Conservation (phyloP, 495 filamentous ascomycete genomes). For the Tuber aestivum region DNA sequence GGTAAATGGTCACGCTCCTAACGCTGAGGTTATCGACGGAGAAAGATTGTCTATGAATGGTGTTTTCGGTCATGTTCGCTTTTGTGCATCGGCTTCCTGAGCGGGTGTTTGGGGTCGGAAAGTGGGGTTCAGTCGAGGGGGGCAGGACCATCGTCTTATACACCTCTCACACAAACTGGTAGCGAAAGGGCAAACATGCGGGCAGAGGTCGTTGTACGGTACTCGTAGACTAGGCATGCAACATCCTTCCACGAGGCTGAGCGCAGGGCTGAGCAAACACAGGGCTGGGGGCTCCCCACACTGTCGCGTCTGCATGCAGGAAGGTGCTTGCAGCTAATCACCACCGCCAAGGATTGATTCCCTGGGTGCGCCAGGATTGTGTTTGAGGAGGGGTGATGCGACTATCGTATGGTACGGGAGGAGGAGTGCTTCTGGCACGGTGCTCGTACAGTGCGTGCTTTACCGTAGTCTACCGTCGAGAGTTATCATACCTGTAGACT, state of each 20-base stretch:
- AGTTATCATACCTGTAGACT: too few species aligned
- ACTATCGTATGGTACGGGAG: too few species aligned
- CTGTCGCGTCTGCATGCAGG: background rate
- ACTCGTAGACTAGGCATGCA: background rate
- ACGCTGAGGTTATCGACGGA: conserved; percentile 54
- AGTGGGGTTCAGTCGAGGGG: background rate
- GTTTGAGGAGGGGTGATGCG: too few species aligned
- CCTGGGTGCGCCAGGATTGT: background rate
- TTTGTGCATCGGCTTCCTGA: background rate
- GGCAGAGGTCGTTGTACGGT: background rate
- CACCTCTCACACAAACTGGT: background rate
- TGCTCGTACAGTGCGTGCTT: too few species aligned
- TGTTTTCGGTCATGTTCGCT: conserved; percentile 19
- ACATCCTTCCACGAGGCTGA: background rate
- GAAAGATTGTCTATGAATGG: conserved; percentile 47
- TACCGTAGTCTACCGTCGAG: too few species aligned
- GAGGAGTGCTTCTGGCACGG: too few species aligned
- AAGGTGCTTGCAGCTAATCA: background rate
- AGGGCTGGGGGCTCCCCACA: background rate
- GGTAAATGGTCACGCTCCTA: conserved; percentile 58
- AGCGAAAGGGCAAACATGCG: background rate
- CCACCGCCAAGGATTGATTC: background rate
- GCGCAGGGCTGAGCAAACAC: too few species aligned
- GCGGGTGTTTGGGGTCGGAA: background rate
- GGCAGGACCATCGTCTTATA: background rate